Conservation (phyloP, 2,329 filamentous ascomycete genomes). For the Exutisphaerella laricina region DNA sequence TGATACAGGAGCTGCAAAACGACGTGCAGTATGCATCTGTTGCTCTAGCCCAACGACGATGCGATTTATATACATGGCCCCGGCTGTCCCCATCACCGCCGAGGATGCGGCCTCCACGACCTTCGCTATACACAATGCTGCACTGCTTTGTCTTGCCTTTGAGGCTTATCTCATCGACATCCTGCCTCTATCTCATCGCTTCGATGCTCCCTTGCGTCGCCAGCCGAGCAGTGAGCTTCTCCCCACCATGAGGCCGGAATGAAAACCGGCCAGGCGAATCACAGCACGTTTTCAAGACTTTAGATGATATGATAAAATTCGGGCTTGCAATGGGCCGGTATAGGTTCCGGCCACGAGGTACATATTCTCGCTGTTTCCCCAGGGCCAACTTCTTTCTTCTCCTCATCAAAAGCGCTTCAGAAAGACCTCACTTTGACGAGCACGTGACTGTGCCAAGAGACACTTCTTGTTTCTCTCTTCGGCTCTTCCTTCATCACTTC, state of each 20-base stretch:
- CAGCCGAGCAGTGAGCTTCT: background rate
- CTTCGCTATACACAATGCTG: background rate
- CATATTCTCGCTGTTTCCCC: slow-evolving; percentile 17
- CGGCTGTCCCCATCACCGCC: background rate
- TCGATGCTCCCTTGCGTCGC: background rate
- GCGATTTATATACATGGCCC: background rate
- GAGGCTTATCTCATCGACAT: background rate
- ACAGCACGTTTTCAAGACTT: background rate
- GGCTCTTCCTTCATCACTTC: too few species aligned
- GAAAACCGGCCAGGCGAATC: slow-evolving; percentile 6
- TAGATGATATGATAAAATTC: slow-evolving; percentile 6
- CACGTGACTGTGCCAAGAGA: slow-evolving; percentile 9
- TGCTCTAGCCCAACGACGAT: background rate
- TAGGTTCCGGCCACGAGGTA: slow-evolving; percentile 22
- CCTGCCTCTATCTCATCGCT: background rate
- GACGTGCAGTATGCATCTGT: too few species aligned
- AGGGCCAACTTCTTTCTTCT: slow-evolving; percentile 16
- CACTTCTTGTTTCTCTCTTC: background rate
- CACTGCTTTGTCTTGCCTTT: slow-evolving; percentile 1
- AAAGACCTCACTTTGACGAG: slow-evolving; percentile 4
- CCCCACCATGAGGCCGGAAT: slow-evolving; percentile 14
- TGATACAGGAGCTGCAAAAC: background rate
- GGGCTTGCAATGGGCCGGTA: slow-evolving; percentile 5
- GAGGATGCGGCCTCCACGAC: background rate
- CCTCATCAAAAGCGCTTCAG: slow-evolving; percentile 3